These are phyloP conservation scores for Solanum ossicruentum DNA, from an alignment of 257 asterid species.

Conservation along the genomic window DNA sequence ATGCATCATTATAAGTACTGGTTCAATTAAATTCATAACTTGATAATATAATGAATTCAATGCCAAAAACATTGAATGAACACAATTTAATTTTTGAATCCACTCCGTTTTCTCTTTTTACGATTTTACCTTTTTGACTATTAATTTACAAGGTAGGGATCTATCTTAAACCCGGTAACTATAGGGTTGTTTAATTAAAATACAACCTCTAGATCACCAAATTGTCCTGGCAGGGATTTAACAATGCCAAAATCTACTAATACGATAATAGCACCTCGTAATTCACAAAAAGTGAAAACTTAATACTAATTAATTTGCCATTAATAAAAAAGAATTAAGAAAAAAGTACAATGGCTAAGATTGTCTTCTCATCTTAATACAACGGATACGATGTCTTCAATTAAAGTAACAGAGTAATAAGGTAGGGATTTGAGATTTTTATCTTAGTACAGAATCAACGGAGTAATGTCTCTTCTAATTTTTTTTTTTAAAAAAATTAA, in stretches of 20 bases:
- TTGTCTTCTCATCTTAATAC: slow-evolving; percentile 6
- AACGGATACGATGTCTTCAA: background rate
- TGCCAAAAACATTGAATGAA: rapidly evolving
- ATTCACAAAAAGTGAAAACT: background rate
- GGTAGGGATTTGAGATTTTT: slow-evolving; percentile 5
- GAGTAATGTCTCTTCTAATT: background rate
- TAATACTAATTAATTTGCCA: background rate
- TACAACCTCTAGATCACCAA: background rate
- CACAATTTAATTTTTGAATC: background rate
- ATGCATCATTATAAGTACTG: background rate
- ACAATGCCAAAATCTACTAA: background rate
- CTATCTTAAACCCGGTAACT: no score
- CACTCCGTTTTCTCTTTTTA: no score
- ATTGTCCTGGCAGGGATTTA: background rate
- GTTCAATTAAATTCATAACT: background rate
- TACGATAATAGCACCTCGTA: background rate
- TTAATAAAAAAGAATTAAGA: background rate
- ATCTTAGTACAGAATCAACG: slow-evolving; percentile 4
- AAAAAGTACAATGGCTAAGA: background rate
- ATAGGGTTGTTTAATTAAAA: no score
- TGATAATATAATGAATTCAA: background rate
- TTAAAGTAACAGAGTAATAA: background rate
- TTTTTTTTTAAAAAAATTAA: background rate
- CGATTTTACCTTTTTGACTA: no score
- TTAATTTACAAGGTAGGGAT: no score